Percentiles rank a stretch among this genome's conserved stretches.
phyloP scores from a whole-genome alignment of 1,284 basidiomycete species.

The Papiliotrema flavescens region DNA sequence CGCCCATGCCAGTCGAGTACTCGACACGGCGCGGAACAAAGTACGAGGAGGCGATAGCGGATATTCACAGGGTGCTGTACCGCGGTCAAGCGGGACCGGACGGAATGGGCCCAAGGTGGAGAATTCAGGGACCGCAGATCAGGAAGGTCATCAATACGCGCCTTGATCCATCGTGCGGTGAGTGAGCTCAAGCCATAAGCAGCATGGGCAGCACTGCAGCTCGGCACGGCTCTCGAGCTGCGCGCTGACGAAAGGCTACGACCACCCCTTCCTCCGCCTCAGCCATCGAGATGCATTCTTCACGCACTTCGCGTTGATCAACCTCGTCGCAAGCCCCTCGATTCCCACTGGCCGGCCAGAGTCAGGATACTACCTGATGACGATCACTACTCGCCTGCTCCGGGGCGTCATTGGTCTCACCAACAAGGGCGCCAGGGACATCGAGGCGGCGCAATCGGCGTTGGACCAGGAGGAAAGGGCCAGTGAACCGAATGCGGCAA shows the following conservation, averaged over 20 bases:
- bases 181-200: slow-evolving; percentile 16
- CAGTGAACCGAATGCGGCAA: neutral
- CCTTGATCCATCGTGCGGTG: slow-evolving; percentile 43
- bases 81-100: slow-evolving; percentile 29
- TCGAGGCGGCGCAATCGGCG: neutral
- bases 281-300: slow-evolving; percentile 31
- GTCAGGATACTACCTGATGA: slow-evolving; percentile 21
- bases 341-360: slow-evolving; percentile 29
- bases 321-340: slow-evolving; percentile 29
- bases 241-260: slow-evolving; percentile 27
- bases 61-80: slow-evolving; percentile 44
- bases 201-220: neutral
- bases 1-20: too few species aligned
- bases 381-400: slow-evolving; percentile 16
- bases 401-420: neutral
- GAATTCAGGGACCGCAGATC: slow-evolving; percentile 30
- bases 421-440: neutral
- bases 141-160: slow-evolving; percentile 35
- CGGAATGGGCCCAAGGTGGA: slow-evolving; percentile 15
- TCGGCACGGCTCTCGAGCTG: neutral
- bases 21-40: too few species aligned
- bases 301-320: slow-evolving; percentile 32
- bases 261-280: slow-evolving; percentile 37
- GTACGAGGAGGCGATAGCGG: slow-evolving; percentile 30
- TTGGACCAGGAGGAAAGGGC: slow-evolving; percentile 1